phyloP scores from a whole-genome alignment of 2,329 filamentous ascomycete species.

The Cladophialophora chaetospira region DNA sequence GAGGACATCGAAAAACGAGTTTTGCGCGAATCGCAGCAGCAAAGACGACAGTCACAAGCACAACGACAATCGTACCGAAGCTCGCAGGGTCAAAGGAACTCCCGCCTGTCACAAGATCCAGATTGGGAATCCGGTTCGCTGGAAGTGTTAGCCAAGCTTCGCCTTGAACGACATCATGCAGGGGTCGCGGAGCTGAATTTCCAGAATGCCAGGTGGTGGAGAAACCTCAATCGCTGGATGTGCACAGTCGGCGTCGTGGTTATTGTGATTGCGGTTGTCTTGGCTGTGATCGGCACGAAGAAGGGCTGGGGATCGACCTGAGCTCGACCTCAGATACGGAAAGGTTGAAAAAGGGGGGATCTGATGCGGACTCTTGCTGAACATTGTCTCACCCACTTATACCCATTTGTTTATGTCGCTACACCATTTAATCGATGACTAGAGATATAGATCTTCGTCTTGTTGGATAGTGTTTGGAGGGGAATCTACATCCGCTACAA shows the following conservation, averaged over 20 bases:
- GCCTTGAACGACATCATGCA: conserved; percentile 39
- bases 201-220: conserved; percentile 66
- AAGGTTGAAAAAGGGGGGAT: too few relatives aligned
- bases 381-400: too few relatives aligned
- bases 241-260: conserved; percentile 58
- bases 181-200: conserved; percentile 52
- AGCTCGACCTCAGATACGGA: not conserved
- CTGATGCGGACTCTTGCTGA: too few relatives aligned
- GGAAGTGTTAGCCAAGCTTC: conserved; percentile 43
- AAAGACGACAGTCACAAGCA: conserved; percentile 34
- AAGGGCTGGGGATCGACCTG: conserved; percentile 12
- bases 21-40: conserved; percentile 14
- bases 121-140: conserved; percentile 26
- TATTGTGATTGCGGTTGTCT: conserved; percentile 53
- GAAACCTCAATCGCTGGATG: conserved; percentile 64
- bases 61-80: conserved; percentile 26
- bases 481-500: too few relatives aligned
- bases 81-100: not conserved
- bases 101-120: not conserved
- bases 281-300: conserved; percentile 29
- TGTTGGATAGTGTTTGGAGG: too few relatives aligned
- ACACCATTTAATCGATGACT: too few relatives aligned
- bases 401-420: too few relatives aligned
- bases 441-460: too few relatives aligned
- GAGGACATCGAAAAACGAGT: conserved; percentile 47